Base-by-base conservation (phyloP, 1,139 yeast species). In the Scheffersomyces quercinus region DNA sequence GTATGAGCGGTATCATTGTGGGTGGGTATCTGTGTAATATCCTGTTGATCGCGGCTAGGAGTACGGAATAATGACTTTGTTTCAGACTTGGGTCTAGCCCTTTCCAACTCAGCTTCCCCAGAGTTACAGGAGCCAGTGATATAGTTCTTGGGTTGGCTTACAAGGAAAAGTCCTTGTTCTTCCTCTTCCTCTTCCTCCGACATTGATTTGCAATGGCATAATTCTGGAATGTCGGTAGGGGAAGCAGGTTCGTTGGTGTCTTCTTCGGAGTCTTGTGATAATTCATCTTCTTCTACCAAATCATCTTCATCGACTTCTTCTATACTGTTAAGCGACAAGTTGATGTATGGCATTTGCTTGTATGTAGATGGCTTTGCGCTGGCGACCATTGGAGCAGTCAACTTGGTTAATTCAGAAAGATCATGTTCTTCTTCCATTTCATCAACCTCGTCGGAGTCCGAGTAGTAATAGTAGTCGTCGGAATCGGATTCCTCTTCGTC, bases 401-500 rank as follows among this genome's bases (percentile, higher is more conserved):
- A 31, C 35, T 31, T 15, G 16, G 35, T 31, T 15, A 31, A 9
- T 11, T 31, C 38, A 5, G 42, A 14, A 15, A 35, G 13, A 10
- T 36, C 35, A 15, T 35, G 41, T 10, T 41, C 42, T 14, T 47
- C 53, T 11, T 32, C 42, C 36, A 48, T 47, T 16, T 48, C 56
- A 28, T 52, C 55, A 26, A 47, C 57, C 15, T 52, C 57, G 30
- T 53, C 63, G 24, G 58, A 64, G 38, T 54, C 62, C n/a, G 67
- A 64, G 43, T 64, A 62, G 47, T 62, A 64, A 49, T 67, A 65
- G 52, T 65, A 60, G 43, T 65, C 55, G 29, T 59, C 51, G 5
- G 42, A 42, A 29, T 44, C 48, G 12, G 43, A 43, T 16, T 40
- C 45, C 29, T 44, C 48, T 24, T 37, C 39, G n/a, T 13, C 12